Conservation (phyloP, 2,329 filamentous ascomycete species). For the Neofusicoccum umdonicola region DNA sequence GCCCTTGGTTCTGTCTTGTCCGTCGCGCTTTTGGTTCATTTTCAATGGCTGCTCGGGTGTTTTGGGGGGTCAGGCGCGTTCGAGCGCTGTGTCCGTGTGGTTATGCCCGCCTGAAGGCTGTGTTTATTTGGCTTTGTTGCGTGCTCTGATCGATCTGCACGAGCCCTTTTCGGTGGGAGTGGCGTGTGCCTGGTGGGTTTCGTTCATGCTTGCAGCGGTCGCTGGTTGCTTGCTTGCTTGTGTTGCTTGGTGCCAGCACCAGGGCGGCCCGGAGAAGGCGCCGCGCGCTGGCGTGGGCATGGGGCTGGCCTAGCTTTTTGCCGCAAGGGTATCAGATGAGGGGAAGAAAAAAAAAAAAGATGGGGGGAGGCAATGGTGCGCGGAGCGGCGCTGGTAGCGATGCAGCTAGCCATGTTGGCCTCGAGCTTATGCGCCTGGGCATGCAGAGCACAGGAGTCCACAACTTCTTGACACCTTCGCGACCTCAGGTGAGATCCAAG, state of each 20-base stretch:
- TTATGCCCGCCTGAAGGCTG: neutral
- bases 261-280: neutral
- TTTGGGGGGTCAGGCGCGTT: neutral
- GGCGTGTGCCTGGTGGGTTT: neutral
- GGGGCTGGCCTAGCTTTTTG: neutral
- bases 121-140: neutral
- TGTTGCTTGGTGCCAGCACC: neutral
- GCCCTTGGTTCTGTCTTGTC: too few species aligned
- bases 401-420: slow-evolving; percentile 3
- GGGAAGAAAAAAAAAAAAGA: neutral
- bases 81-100: neutral
- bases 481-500: neutral
- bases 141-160: neutral
- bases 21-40: too few species aligned
- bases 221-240: neutral
- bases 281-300: neutral
- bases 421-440: slow-evolving; percentile 6
- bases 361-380: neutral
- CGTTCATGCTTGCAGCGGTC: neutral
- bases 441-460: neutral
- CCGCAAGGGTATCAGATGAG: neutral
- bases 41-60: neutral
- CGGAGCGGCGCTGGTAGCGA: neutral
- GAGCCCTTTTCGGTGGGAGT: neutral
- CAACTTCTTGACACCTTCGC: neutral